These are phyloP conservation scores for Phaffia australis DNA, from an alignment of 768 basidiomycete species.

Conservation along the genomic window DNA sequence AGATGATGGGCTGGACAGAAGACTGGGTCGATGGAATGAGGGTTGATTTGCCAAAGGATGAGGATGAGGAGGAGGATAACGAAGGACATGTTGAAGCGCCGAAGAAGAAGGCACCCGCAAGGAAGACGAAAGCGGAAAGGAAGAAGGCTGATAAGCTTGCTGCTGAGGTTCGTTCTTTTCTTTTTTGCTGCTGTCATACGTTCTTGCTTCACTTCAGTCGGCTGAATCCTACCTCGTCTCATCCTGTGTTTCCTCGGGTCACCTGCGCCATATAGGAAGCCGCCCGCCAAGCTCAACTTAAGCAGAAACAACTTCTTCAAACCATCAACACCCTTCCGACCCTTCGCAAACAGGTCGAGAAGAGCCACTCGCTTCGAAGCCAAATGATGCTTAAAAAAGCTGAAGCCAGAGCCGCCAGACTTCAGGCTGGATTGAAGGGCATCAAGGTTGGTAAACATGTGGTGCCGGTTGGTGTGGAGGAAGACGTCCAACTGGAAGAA, in stretches of 20 bases:
- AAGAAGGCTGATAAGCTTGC: conserved; percentile 54
- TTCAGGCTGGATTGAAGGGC: conserved; percentile 49
- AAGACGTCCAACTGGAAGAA: conserved; percentile 83
- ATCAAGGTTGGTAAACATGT: conserved; percentile 66
- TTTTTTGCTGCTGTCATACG: neutral
- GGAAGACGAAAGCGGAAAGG: conserved; percentile 57
- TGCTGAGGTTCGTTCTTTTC: conserved; percentile 48
- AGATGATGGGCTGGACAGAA: conserved; percentile 56
- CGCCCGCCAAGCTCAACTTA: conserved; percentile 6
- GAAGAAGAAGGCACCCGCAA: conserved; percentile 4
- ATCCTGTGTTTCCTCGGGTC: neutral
- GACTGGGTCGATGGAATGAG: conserved; percentile 34
- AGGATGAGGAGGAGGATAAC: conserved; percentile 34
- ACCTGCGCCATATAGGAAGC: neutral
- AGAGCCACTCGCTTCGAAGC: conserved; percentile 39
- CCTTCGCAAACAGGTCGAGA: conserved; percentile 42
- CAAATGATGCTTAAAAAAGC: conserved; percentile 30
- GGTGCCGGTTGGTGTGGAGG: conserved; percentile 50
- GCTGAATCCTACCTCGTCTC: neutral
- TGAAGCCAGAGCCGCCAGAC: conserved; percentile 48
- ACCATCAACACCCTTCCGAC: conserved; percentile 50
- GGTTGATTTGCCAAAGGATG: conserved; percentile 21
- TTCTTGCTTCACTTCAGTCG: neutral
- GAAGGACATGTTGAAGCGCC: conserved; percentile 37
- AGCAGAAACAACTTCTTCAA: conserved; percentile 49